Conservation (phyloP, 2,329 filamentous ascomycete species). For the Dactylellina sp. region DNA sequence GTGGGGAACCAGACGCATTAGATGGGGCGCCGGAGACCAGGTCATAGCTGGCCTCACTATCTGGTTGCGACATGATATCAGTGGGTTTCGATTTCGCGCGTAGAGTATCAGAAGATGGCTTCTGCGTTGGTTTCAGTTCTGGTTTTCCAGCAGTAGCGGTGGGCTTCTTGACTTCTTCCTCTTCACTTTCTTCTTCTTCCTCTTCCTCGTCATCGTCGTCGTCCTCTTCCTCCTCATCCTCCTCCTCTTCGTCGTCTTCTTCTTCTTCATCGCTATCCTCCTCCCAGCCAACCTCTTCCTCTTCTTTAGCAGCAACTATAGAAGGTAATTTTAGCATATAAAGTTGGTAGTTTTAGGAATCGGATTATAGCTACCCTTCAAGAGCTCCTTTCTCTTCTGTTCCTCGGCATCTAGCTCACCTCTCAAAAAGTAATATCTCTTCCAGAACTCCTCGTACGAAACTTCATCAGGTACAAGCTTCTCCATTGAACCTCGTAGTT, state of each 20-base stretch:
- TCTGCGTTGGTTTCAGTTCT: conserved; percentile 63
- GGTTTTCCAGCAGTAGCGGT: conserved; percentile 59
- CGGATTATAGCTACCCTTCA: conserved; percentile 77
- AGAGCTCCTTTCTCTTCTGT: conserved; percentile 83
- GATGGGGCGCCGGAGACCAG: conserved; percentile 85
- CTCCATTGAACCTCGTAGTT: conserved; percentile 90
- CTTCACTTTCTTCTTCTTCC: conserved; percentile 78
- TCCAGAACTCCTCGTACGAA: conserved; percentile 92
- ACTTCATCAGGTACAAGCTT: conserved; percentile 92
- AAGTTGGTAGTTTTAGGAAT: background rate
- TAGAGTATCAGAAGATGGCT: conserved; percentile 63
- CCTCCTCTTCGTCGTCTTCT: conserved; percentile 60
- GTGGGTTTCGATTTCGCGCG: conserved; percentile 73
- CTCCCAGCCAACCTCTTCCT: conserved; percentile 79
- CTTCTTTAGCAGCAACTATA: conserved; percentile 65
- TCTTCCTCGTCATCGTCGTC: conserved; percentile 63
- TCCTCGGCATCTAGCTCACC: conserved; percentile 95
- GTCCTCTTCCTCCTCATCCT: conserved; percentile 63
- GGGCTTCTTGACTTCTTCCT: conserved; percentile 63
- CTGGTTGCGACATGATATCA: conserved; percentile 88
- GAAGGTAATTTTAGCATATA: conserved; percentile 16
- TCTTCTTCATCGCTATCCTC: conserved; percentile 76
- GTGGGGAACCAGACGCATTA: conserved; percentile 77
- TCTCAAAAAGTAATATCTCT: conserved; percentile 91
- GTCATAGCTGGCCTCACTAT: conserved; percentile 96